These are phyloP conservation scores for Scleroderma citrinum DNA, from an alignment of 768 basidiomycete species.

Conservation along the genomic window DNA sequence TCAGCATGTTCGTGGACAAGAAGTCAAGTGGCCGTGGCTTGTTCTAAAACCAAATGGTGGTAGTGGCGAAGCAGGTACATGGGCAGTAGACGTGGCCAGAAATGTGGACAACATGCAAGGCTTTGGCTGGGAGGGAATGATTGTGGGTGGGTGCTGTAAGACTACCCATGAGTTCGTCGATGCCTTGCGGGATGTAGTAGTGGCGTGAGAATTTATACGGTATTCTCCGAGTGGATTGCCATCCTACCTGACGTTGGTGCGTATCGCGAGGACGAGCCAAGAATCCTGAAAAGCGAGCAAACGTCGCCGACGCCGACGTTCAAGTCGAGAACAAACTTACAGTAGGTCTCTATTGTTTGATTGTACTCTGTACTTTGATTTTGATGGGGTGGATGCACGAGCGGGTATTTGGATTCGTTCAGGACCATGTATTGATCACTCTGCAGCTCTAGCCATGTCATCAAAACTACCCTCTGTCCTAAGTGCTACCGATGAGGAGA, in stretches of 20 bases:
- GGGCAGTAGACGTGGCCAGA: constrained; percentile 31
- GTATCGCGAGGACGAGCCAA: constrained; percentile 15
- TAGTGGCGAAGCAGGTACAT: constrained; percentile 27
- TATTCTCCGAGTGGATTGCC: constrained; percentile 17
- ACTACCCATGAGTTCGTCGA: constrained; percentile 49
- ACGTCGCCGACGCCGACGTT: constrained; percentile 38
- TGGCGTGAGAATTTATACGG: constrained; percentile 19
- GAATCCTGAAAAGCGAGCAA: constrained; percentile 25
- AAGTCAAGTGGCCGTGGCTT: constrained; percentile 38
- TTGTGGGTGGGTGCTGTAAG: constrained; percentile 70
- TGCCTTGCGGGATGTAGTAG: constrained; percentile 3
- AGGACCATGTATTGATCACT: constrained; percentile 21
- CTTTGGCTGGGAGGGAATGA: constrained; percentile 41
- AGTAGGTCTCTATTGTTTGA: constrained; percentile 30
- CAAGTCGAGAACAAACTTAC: constrained; percentile 32
- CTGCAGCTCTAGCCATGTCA: constrained; percentile 42
- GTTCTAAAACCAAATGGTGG: constrained; percentile 73
- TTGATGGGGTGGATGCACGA: constrained; percentile 32
- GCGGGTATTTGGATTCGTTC: constrained; percentile 24
- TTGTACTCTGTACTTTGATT: constrained; percentile 5
- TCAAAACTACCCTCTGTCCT: constrained; percentile 94
- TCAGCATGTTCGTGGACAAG: constrained; percentile 8
- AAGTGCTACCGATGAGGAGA: constrained; percentile 95
- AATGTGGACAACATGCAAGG: constrained; percentile 17
- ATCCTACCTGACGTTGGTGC: constrained; percentile 4